Percentiles rank a stretch among this genome's conserved stretches.
Evolutionary conservation across 1,139 yeast genomes (phyloP).

Genomic region (Magnusiomyces tetraspermus): DNA sequence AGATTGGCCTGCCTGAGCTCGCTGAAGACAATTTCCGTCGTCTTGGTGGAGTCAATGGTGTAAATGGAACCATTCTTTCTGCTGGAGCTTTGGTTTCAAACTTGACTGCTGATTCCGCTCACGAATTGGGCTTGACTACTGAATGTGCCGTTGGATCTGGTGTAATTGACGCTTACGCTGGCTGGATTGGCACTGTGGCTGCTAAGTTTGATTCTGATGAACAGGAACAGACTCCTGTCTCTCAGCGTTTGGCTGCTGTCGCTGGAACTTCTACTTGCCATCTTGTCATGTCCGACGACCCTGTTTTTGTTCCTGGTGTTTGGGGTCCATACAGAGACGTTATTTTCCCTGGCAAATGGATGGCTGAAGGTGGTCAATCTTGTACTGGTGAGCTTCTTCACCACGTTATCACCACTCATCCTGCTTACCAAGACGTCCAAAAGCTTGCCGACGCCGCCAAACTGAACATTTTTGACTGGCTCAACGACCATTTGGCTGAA

Average conservation of each 20-base stretch:
- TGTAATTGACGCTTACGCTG: slow-evolving; percentile 96
- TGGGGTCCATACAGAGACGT: slow-evolving; percentile 99
- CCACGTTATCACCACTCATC: slow-evolving; percentile 83
- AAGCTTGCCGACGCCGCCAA: slow-evolving; percentile 33
- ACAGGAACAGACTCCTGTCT: slow-evolving; percentile 16
- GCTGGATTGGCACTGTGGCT: slow-evolving; percentile 98
- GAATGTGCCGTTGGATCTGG: slow-evolving; percentile 86
- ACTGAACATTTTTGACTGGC: slow-evolving; percentile 58
- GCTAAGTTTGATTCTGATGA: slow-evolving; percentile 46
- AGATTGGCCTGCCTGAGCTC: slow-evolving; percentile 66
- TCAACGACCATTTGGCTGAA: slow-evolving; percentile 64
- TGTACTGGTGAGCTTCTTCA: slow-evolving; percentile 92
- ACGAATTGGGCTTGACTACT: slow-evolving; percentile 70
- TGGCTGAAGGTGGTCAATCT: slow-evolving; percentile 98
- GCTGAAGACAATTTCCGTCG: slow-evolving; percentile 65
- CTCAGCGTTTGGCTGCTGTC: slow-evolving; percentile 90
- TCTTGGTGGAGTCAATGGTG: slow-evolving; percentile 74
- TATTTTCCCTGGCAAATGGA: slow-evolving; percentile 80
- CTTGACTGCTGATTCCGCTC: slow-evolving; percentile 59
- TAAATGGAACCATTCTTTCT: slow-evolving; percentile 61
- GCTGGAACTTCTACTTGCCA: slow-evolving; percentile 99
- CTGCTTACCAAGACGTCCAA: slow-evolving; percentile 55
- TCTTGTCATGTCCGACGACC: slow-evolving; percentile 73
- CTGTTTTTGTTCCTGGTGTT: slow-evolving; percentile 88
- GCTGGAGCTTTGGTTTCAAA: slow-evolving; percentile 88